These are phyloP conservation scores for Gossypium davidsonii DNA, from an alignment of 441 rosid species.

Conservation along the genomic window DNA sequence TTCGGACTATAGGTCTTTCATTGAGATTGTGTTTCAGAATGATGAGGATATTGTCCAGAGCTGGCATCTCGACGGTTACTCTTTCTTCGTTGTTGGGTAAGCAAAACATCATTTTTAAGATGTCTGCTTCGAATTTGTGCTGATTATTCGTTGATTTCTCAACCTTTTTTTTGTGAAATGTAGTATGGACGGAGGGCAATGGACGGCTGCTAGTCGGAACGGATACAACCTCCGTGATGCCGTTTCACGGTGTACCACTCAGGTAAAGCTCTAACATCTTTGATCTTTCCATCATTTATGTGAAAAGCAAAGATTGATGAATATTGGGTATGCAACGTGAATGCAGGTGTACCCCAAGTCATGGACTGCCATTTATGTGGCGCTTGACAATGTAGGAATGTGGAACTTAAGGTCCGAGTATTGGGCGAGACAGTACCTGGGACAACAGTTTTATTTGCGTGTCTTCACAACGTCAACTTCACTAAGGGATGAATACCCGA, in stretches of 20 bases:
- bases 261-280: slow-evolving; percentile 35
- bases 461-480: slow-evolving; percentile 70
- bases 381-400: slow-evolving; percentile 94
- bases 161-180: slow-evolving; percentile 5
- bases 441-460: slow-evolving; percentile 81
- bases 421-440: slow-evolving; percentile 88
- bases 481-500: slow-evolving; percentile 78
- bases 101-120: slow-evolving; percentile 8
- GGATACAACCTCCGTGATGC: slow-evolving; percentile 83
- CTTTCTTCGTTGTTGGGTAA: slow-evolving; percentile 92
- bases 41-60: slow-evolving; percentile 63
- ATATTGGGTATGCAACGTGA: neutral
- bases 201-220: slow-evolving; percentile 63
- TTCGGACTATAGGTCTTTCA: slow-evolving; percentile 50
- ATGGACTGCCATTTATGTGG: slow-evolving; percentile 82
- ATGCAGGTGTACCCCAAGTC: slow-evolving; percentile 80
- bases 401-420: slow-evolving; percentile 90
- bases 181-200: slow-evolving; percentile 94
- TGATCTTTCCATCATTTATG: neutral
- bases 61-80: slow-evolving; percentile 80
- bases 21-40: slow-evolving; percentile 78
- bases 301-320: neutral
- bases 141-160: neutral
- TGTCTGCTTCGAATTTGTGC: neutral
- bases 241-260: slow-evolving; percentile 60